Evolutionary conservation across 1,139 yeast genomes (phyloP).

Genomic region (Yamadazyma friedrichii): DNA sequence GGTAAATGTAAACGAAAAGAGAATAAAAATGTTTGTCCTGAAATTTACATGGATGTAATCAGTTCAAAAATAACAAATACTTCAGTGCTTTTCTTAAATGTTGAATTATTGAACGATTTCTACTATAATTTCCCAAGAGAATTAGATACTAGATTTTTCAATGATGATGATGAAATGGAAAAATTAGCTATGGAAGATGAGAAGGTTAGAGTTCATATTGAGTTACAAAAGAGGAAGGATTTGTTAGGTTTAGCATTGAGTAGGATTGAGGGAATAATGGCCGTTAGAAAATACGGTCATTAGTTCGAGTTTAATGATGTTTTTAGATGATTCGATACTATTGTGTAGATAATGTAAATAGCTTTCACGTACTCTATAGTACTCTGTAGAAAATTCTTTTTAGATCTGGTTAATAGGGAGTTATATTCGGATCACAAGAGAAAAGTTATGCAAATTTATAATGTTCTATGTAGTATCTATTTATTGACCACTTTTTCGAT

Average conservation of each 20-base stretch:
- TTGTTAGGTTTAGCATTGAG: conserved; percentile 76
- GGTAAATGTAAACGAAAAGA: conserved; percentile 72
- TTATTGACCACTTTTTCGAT: background rate
- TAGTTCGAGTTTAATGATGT: background rate
- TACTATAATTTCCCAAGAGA: conserved; percentile 96
- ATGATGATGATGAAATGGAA: conserved; percentile 64
- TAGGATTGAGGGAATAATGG: conserved; percentile 86
- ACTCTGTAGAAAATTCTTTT: no score
- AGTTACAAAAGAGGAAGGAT: conserved; percentile 89
- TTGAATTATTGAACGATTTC: conserved; percentile 89
- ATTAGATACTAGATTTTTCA: conserved; percentile 72
- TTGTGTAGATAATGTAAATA: background rate
- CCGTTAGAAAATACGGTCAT: conserved; percentile 49
- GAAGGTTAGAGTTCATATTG: conserved; percentile 83
- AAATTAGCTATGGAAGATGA: conserved; percentile 94
- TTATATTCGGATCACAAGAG: background rate
- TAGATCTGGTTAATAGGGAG: no score
- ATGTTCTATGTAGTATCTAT: no score
- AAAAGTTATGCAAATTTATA: background rate
- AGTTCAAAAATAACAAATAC: conserved; percentile 90
- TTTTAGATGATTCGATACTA: no score
- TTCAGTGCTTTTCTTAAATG: conserved; percentile 88
- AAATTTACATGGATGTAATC: conserved; percentile 87
- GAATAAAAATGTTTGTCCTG: conserved; percentile 91
- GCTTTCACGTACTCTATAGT: background rate